Percentiles rank a stretch among this genome's conserved stretches.
phyloP scores from a whole-genome alignment of 2,329 filamentous ascomycete genomes.

The Herpotrichia juniperi region DNA sequence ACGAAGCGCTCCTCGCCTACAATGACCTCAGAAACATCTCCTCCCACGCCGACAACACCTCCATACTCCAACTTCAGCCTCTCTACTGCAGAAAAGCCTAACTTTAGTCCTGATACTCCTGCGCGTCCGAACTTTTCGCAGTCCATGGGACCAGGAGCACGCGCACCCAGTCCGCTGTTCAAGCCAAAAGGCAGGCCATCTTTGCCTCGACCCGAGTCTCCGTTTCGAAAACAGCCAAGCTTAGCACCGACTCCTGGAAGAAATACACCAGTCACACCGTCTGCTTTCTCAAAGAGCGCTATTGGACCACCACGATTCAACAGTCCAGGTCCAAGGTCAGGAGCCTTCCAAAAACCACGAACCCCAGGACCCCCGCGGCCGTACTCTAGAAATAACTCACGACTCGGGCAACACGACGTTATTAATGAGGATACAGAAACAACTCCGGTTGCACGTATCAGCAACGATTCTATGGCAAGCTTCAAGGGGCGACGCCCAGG shows the following conservation, averaged over 20 bases:
- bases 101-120: conserved; percentile 56
- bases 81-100: conserved; percentile 58
- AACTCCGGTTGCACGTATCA: conserved; percentile 57
- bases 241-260: conserved; percentile 56
- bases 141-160: conserved; percentile 75
- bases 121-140: conserved; percentile 83
- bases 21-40: conserved; percentile 60
- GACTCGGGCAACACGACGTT: conserved; percentile 50
- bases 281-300: conserved; percentile 58
- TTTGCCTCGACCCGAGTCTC: conserved; percentile 86
- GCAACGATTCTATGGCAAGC: conserved; percentile 59
- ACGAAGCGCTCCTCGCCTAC: conserved; percentile 67
- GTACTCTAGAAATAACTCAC: conserved; percentile 55
- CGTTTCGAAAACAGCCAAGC: conserved; percentile 66
- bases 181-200: conserved; percentile 75
- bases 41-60: conserved; percentile 73
- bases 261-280: conserved; percentile 60
- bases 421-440: conserved; percentile 48
- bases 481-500: conserved; percentile 39
- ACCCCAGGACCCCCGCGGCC: conserved; percentile 50
- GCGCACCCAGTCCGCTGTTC: conserved; percentile 72
- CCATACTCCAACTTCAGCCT: conserved; percentile 62
- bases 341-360: conserved; percentile 59
- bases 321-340: conserved; percentile 66
- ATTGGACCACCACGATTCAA: conserved; percentile 65